Base-by-base conservation (phyloP, 257 asterid genomes). In the Ligustrum vulgare region DNA sequence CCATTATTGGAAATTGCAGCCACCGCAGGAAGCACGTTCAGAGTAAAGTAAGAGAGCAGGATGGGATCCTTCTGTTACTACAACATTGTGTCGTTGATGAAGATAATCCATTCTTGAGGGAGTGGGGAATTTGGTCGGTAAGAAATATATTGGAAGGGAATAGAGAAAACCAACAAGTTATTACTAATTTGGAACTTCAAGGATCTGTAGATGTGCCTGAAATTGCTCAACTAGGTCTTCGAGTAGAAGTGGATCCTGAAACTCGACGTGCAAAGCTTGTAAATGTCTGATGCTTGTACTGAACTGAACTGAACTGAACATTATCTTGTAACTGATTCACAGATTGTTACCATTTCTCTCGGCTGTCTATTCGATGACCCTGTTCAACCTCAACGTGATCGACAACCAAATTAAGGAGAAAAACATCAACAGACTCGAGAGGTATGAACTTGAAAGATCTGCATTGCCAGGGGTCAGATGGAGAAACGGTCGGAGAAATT, bases 101-200 rank as follows among this genome's bases (percentile, higher is more conserved):
- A 74, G 97, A 94, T 49, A 94, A 88, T 75, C 96, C 98, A 0
- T 94, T 86, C 79, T 74, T 91, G 87, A 92, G 98, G 85, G 98
- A 94, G 71, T 94, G 98, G 98, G 98, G 98, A 41, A 80, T 94
- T 54, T 94, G 95, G 95, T 58, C 88, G 1, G 75, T 84, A 76
- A 87, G 93, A 71, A 92, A 89, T 83, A 12, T 92, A 62, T 71
- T 91, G 81, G 96, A 92, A 83, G 92, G 96, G 71, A 94, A 94
- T 81, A 69, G 49, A 65, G 95, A 91, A 81, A 94, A 94, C 82
- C 87, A 87, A 75, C 37, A 70, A 58, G 64, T 80, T 28, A 88
- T 94, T 78, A 74, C 90, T 34, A 84, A 83, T 69, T 71, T 91
- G 79, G 95, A 91, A 89, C 82, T 92, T 43, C 94, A 89, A 77